Percentiles rank a stretch among this genome's conserved stretches.
phyloP scores from a whole-genome alignment of 257 asterid species.

The Dorcoceras hygrometricum region DNA sequence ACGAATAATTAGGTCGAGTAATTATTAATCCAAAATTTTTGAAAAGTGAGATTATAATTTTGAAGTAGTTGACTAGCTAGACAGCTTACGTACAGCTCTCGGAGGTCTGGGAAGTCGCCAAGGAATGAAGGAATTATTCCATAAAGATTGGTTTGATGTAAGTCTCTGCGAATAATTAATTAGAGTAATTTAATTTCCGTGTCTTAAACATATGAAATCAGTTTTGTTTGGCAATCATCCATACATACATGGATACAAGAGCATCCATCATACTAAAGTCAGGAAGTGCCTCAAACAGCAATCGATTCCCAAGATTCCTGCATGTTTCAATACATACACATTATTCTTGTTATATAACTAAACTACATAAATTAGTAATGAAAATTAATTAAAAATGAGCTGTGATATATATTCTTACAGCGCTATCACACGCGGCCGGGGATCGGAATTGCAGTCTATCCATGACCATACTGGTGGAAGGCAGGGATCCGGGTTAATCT shows the following conservation, averaged over 20 bases:
- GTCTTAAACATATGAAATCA: too few species aligned
- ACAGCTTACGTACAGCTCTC: constrained; percentile 28
- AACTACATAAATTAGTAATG: too few species aligned
- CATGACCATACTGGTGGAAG: constrained; percentile 32
- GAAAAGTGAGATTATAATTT: too few species aligned
- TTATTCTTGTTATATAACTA: too few species aligned
- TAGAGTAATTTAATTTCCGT: too few species aligned
- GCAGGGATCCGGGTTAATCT: constrained; percentile 32
- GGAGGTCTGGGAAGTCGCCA: constrained; percentile 39
- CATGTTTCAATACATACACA: not conserved
- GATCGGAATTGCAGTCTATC: constrained; percentile 35
- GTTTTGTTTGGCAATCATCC: not conserved
- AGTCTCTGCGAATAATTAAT: constrained; percentile 36
- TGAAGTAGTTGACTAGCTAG: constrained; percentile 20
- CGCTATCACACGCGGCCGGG: constrained; percentile 29
- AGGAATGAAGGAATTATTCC: constrained; percentile 46
- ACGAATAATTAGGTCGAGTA: too few species aligned
- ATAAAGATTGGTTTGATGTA: constrained; percentile 27
- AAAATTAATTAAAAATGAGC: too few species aligned
- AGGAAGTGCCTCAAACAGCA: constrained; percentile 26
- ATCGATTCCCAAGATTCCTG: constrained; percentile 32
- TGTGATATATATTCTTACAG: too few species aligned
- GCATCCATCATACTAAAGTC: constrained; percentile 48
- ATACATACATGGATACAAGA: constrained; percentile 41
- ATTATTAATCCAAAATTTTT: too few species aligned